Base-by-base conservation (phyloP, 1,284 basidiomycete genomes). In the Somion occarium region DNA sequence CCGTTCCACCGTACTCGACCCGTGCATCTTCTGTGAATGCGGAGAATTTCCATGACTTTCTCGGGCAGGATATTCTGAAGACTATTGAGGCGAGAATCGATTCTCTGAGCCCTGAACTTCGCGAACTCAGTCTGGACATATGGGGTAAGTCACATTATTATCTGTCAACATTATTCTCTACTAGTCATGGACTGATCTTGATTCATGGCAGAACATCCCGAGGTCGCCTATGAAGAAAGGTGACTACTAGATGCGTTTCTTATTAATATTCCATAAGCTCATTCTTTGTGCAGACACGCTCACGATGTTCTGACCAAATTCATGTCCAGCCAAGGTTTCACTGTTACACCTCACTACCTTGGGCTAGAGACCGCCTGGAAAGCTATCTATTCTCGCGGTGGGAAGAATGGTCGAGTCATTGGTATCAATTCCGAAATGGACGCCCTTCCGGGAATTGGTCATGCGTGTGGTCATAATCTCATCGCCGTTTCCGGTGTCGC, bases 381-480 rank as follows among this genome's bases (percentile, higher is more conserved):
- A 42, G 88, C 86, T 0, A 73, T 76, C 0, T 89, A 80, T 56
- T 64, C 69, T 3, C 69, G 78, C 55, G 79, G 79, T n/a, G 30
- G 7, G 30, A 59, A 69, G 41, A 79, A 78, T 4, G 77, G 79
- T 18, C 73, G 77, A 30, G 77, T 76, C 2, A 80, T 88, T 44
- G 88, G 84, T 2, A 70, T 90, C 50, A 89, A 89, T 63, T 84
- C 85, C 5, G 89, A 93, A 53, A 84, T 85, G 76, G 83, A 85
- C 58, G 74, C 81, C 3, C 68, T 83, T 2, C 76, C 74, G 20
- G 70, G 73, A 24, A 72, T 85, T 48, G 83, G 83, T 3, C 83
- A 92, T 66, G 91, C 83, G 0, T 93, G 91, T 61, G 91, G 90
- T 0, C 90, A 93, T 65, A 93, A 92, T 67, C 74, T 93, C 51